Evolutionary conservation across 1,284 basidiomycete genomes (phyloP).

Genomic region (Ganoderma meredithae): DNA sequence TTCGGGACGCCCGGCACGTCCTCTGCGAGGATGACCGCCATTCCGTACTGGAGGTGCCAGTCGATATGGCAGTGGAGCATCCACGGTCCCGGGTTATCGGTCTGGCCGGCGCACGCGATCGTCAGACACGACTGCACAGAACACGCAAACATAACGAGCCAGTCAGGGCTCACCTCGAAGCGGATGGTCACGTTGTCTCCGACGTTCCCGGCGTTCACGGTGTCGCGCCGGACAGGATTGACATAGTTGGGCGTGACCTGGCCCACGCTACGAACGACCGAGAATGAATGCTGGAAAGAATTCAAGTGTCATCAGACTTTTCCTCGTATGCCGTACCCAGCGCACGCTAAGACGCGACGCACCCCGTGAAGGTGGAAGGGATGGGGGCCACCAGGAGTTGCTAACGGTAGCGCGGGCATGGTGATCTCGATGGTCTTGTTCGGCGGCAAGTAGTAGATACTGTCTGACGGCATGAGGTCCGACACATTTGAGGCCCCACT

Average conservation of each 20-base stretch:
- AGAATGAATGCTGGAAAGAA: conserved; percentile 23
- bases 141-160: not conserved
- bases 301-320: not conserved
- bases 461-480: conserved; percentile 42
- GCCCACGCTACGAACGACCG: conserved; percentile 28
- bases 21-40: conserved; percentile 41
- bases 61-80: conserved; percentile 39
- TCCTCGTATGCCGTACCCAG: not conserved
- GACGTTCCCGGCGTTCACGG: conserved; percentile 26
- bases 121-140: not conserved
- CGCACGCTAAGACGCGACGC: not conserved
- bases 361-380: conserved; percentile 52
- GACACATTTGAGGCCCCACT: conserved; percentile 41
- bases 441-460: conserved; percentile 39
- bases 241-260: conserved; percentile 43
- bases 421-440: conserved; percentile 47
- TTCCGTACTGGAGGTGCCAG: conserved; percentile 40
- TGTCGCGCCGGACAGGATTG: conserved; percentile 43
- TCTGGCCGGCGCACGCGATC: conserved; percentile 14
- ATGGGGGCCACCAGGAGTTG: conserved; percentile 42
- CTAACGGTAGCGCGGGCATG: conserved; percentile 38
- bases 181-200: conserved; percentile 23
- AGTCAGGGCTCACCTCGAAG: conserved; percentile 11
- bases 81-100: conserved; percentile 38
- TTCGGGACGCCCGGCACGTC: conserved; percentile 26